Evolutionary conservation across 2,329 filamentous ascomycete genomes (phyloP), one percentile per base, ranked within the genome.

Genomic region (Chrysosporium queenslandicum): DNA sequence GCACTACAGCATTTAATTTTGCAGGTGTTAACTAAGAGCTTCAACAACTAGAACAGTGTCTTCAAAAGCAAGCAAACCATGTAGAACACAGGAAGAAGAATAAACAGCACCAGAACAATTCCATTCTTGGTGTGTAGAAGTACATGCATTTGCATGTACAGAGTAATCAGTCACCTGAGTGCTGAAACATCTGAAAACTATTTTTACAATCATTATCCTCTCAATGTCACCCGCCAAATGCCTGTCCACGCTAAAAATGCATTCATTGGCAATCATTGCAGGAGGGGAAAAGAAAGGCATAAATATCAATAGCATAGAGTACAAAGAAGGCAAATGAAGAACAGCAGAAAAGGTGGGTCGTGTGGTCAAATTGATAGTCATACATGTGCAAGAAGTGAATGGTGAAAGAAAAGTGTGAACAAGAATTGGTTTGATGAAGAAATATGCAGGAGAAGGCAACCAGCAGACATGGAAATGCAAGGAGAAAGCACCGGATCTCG

Each of bases 251-350:
- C 36, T 41, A 50, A 48, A 39, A 41, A n/a, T n/a, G n/a, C n/a
- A n/a, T n/a, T n/a, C n/a, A n/a, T n/a, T n/a, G n/a, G 37, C 47
- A 50, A 41, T 34, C 37, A 50, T 50, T 21, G 47, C 47, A 41
- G 37, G 47, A 50, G 12, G 46, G 41, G 9, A 23, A 49, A 21
- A 2, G 25, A 41, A 41, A 12, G 11, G 18, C 37, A 21, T 40
- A 21, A 23, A 40, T 8, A 23, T 40, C 3, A 27, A 16, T 16
- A 43, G 12, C n/a, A 27, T 12, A 23, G 7, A 23, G 23, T 45
- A 32, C 23, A 45, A 18, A 30, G 12, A 45, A 20, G 7, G 16
- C 4, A 18, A 30, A 30, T 6, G 12, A 43, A 18, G 7, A 27
- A 46, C 9, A 34, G 43, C 14, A 43, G 4, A 16, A 34, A 34